phyloP scores from a whole-genome alignment of 768 basidiomycete genomes.

The Rhodotorula graminis region DNA sequence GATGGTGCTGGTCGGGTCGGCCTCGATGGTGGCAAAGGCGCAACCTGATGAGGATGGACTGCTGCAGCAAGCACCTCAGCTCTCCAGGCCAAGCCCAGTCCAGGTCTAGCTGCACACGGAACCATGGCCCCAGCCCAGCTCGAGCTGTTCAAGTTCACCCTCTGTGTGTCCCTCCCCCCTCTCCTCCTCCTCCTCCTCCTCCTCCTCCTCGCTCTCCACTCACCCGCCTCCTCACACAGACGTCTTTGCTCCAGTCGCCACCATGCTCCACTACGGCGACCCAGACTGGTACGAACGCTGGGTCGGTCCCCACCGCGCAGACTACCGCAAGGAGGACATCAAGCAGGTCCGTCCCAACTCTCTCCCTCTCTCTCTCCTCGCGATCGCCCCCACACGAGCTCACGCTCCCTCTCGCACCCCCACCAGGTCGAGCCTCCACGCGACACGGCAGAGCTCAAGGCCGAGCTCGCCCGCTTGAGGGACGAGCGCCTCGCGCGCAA shows the following conservation, averaged over 20 bases:
- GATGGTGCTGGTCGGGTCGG: conserved; percentile 32
- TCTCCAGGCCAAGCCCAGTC: too few species aligned
- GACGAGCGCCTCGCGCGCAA: conserved; percentile 25
- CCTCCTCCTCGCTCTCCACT: background rate
- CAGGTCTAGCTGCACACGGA: too few species aligned
- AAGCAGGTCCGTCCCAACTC: conserved; percentile 20
- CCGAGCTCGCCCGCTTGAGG: conserved; percentile 23
- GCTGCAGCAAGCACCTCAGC: too few species aligned
- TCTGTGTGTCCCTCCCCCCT: conserved; percentile 45
- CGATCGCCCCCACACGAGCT: background rate
- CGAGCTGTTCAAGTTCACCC: conserved; percentile 76
- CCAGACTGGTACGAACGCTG: conserved; percentile 76
- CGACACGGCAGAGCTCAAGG: conserved; percentile 21
- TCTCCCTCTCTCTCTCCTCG: background rate
- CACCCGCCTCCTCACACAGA: conserved; percentile 43
- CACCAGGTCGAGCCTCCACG: conserved; percentile 24
- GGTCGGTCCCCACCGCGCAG: conserved; percentile 64
- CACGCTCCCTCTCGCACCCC: too few species aligned
- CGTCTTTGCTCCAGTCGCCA: conserved; percentile 74
- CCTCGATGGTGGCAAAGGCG: conserved; percentile 35
- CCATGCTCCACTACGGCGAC: conserved; percentile 79
- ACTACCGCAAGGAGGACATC: conserved; percentile 19
- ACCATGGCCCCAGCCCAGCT: conserved; percentile 70
- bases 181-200: background rate
- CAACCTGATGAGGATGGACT: background rate